phyloP scores from a whole-genome alignment of 163 green algal genomes.

The Scenedesmus sp. region DNA sequence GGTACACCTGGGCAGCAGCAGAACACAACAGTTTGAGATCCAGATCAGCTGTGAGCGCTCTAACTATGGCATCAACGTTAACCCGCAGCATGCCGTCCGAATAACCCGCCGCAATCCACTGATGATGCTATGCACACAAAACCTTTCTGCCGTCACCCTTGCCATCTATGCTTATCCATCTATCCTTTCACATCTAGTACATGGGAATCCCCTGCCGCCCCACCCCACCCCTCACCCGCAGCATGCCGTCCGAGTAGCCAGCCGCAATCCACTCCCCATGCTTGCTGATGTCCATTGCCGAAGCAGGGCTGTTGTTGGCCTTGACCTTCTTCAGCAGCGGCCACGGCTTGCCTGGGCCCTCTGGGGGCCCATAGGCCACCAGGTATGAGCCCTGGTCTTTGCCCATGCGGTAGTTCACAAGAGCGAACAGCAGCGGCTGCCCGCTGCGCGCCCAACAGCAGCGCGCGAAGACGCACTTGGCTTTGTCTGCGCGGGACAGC shows the following conservation, averaged over 20 bases:
- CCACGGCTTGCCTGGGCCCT: constrained; percentile 6
- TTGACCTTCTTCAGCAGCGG: constrained; percentile 25
- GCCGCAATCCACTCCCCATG: constrained; percentile 25
- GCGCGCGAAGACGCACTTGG: constrained; percentile 19
- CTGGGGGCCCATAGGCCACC: constrained; percentile 11
- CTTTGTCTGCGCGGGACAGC: neutral
- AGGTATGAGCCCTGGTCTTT: neutral
- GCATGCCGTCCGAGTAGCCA: constrained; percentile 31
- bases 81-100: no score
- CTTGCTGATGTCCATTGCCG: constrained; percentile 39
- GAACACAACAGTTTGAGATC: neutral
- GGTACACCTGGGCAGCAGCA: constrained; percentile 5
- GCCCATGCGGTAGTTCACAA: neutral
- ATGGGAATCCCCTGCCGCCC: no score
- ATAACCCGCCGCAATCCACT: no score
- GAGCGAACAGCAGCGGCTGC: neutral
- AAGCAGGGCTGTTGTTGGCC: neutral
- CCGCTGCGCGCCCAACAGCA: constrained; percentile 30
- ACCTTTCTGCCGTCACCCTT: neutral
- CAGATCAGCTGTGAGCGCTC: no score
- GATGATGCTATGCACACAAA: neutral
- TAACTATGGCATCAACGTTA: no score
- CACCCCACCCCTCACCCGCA: constrained; percentile 20
- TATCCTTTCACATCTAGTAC: no score
- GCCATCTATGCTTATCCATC: neutral